phyloP scores from a whole-genome alignment of 2,329 filamentous ascomycete genomes.

The Herpomyces periplanetae region DNA sequence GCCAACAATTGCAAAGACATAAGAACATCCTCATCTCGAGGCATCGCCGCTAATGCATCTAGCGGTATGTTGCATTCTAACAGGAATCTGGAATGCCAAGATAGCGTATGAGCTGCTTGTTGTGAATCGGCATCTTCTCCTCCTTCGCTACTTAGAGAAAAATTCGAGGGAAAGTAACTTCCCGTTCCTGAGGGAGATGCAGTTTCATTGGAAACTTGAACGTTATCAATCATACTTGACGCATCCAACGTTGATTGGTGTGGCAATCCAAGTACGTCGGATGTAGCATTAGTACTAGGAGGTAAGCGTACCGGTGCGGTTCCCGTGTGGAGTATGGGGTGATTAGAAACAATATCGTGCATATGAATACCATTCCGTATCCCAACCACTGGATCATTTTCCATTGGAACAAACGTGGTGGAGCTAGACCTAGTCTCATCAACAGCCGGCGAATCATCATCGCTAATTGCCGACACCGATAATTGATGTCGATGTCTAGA shows the following conservation, averaged over 20 bases:
- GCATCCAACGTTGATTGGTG: too few relatives aligned
- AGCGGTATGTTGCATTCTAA: too few relatives aligned
- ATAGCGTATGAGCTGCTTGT: too few relatives aligned
- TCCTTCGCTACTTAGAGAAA: too few relatives aligned
- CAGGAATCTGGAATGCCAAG: too few relatives aligned
- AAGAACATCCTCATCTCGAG: slow-evolving; percentile 76
- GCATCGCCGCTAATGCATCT: slow-evolving; percentile 55
- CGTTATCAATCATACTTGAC: too few relatives aligned
- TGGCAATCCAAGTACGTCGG: too few relatives aligned
- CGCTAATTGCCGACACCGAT: slow-evolving; percentile 46
- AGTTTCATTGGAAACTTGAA: too few relatives aligned
- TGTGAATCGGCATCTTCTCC: too few relatives aligned
- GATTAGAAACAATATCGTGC: slow-evolving; percentile 47
- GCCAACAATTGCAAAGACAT: slow-evolving; percentile 90
- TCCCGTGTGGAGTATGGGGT: slow-evolving; percentile 29
- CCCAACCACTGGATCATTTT: slow-evolving; percentile 27
- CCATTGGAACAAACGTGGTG: slow-evolving; percentile 32
- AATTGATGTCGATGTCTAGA: slow-evolving; percentile 54
- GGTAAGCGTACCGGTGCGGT: slow-evolving; percentile 31
- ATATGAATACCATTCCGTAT: slow-evolving; percentile 50
- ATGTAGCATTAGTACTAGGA: too few relatives aligned
- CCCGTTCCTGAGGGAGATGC: too few relatives aligned
- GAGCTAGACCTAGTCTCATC: slow-evolving; percentile 50
- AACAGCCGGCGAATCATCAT: slow-evolving; percentile 46
- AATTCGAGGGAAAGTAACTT: too few relatives aligned